These are phyloP conservation scores for Fraxinus floribunda DNA, from an alignment of 305 asterid genomes.

Conservation along the genomic window DNA sequence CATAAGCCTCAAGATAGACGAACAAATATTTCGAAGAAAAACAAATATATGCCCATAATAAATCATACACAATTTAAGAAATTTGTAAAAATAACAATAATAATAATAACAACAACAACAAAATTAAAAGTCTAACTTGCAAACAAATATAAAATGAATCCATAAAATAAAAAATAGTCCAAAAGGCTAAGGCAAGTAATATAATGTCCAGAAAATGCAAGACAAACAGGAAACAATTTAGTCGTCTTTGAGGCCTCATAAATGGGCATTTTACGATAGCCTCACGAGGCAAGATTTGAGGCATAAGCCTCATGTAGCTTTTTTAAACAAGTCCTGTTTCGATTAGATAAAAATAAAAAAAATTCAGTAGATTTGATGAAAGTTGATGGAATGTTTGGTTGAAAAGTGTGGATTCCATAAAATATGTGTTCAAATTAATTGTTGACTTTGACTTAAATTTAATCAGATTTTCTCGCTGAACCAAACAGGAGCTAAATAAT, in stretches of 20 bases:
- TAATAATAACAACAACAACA: neutral
- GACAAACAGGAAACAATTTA: neutral
- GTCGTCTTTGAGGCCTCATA: neutral
- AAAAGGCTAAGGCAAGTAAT: neutral
- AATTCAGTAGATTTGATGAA: too few relatives aligned
- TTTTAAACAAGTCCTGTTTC: neutral
- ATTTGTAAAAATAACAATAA: too few relatives aligned
- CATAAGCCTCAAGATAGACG: neutral
- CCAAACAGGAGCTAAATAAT: neutral
- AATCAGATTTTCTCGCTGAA: neutral
- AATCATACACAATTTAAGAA: neutral
- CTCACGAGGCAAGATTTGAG: neutral
- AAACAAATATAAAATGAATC: neutral
- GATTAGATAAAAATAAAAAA: neutral
- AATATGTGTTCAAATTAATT: neutral
- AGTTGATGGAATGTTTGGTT: neutral
- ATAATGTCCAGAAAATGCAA: neutral
- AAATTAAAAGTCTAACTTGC: neutral
- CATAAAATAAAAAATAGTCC: neutral
- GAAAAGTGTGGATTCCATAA: neutral
- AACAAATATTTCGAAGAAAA: neutral
- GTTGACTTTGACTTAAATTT: neutral
- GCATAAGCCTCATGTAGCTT: neutral
- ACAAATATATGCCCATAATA: neutral
- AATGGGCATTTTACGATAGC: neutral